phyloP scores from a whole-genome alignment of 257 asterid genomes.

The Salvia rosmarinus region DNA sequence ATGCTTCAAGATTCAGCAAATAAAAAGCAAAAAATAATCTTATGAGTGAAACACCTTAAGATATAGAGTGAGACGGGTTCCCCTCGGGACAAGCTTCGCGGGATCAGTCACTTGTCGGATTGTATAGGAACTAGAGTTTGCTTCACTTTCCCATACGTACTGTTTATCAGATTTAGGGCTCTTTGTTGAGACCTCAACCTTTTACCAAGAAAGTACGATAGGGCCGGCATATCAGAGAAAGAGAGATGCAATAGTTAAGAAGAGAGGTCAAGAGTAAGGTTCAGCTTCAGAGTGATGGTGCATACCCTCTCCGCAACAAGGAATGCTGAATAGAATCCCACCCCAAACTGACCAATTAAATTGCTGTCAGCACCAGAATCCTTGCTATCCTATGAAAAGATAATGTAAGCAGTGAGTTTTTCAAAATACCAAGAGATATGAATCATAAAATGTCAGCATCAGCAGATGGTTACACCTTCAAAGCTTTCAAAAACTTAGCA shows the following conservation, averaged over 20 bases:
- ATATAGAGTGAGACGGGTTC: slow-evolving; percentile 90
- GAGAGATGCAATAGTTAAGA: not conserved
- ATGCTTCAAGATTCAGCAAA: slow-evolving; percentile 19
- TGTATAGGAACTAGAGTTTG: slow-evolving; percentile 87
- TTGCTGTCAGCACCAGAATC: slow-evolving; percentile 93
- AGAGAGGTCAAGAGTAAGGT: slow-evolving; percentile 17
- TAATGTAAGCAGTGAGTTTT: slow-evolving; percentile 1
- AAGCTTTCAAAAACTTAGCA: slow-evolving; percentile 87
- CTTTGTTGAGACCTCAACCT: slow-evolving; percentile 99
- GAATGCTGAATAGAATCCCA: slow-evolving; percentile 96
- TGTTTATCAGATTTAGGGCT: slow-evolving; percentile 96
- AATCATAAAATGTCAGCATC: slow-evolving; percentile 24
- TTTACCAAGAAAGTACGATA: slow-evolving; percentile 30
- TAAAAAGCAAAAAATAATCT: not conserved
- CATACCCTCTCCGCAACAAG: slow-evolving; percentile 90
- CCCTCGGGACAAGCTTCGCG: slow-evolving; percentile 82
- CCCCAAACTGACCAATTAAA: slow-evolving; percentile 98
- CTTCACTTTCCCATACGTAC: slow-evolving; percentile 98
- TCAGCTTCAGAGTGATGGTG: slow-evolving; percentile 15
- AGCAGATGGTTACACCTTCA: slow-evolving; percentile 59
- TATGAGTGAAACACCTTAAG: slow-evolving; percentile 61
- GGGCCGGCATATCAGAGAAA: slow-evolving; percentile 3
- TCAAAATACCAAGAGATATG: not conserved
- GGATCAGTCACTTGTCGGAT: slow-evolving; percentile 93
- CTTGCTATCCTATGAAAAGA: slow-evolving; percentile 79